phyloP scores from a whole-genome alignment of 2,329 filamentous ascomycete genomes.

The Curvularia sp. region DNA sequence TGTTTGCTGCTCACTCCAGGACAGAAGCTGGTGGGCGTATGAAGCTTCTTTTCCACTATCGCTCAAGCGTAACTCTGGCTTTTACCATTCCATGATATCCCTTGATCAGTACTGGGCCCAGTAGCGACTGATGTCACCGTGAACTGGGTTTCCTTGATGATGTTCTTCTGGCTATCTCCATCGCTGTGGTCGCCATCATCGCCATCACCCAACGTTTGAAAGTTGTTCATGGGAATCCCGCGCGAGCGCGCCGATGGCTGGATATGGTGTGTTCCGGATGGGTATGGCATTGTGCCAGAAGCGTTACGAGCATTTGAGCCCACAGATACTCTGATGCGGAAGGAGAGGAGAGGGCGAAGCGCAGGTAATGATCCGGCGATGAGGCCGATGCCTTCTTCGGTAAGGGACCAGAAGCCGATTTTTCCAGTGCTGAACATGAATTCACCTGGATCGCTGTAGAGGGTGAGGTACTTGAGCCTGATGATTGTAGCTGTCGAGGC shows the following conservation, averaged over 20 bases:
- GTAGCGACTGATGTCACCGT: slow-evolving; percentile 18
- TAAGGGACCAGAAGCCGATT: slow-evolving; percentile 56
- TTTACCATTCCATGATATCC: slow-evolving; percentile 4
- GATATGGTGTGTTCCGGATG: slow-evolving; percentile 7
- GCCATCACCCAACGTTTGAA: slow-evolving; percentile 26
- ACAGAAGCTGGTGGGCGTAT: background rate
- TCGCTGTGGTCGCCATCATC: slow-evolving; percentile 24
- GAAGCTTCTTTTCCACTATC: slow-evolving; percentile 16
- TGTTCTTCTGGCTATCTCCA: slow-evolving; percentile 51
- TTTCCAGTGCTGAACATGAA: slow-evolving; percentile 54
- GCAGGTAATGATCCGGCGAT: slow-evolving; percentile 56
- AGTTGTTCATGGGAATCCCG: slow-evolving; percentile 25
- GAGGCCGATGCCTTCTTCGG: slow-evolving; percentile 58
- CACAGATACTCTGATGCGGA: slow-evolving; percentile 23
- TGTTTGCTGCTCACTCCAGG: background rate
- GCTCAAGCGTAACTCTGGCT: slow-evolving; percentile 4
- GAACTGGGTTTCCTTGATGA: slow-evolving; percentile 49
- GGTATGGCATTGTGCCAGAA: slow-evolving; percentile 25
- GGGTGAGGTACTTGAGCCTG: slow-evolving; percentile 55
- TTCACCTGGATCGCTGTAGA: slow-evolving; percentile 51
- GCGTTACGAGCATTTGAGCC: slow-evolving; percentile 31
- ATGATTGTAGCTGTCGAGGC: slow-evolving; percentile 50
- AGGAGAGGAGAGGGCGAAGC: slow-evolving; percentile 54
- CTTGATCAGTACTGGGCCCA: background rate
- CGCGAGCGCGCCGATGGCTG: slow-evolving; percentile 13